These are phyloP conservation scores for Magnusiomyces suaveolens DNA, from an alignment of 1,139 yeast genomes.

Conservation along the genomic window DNA sequence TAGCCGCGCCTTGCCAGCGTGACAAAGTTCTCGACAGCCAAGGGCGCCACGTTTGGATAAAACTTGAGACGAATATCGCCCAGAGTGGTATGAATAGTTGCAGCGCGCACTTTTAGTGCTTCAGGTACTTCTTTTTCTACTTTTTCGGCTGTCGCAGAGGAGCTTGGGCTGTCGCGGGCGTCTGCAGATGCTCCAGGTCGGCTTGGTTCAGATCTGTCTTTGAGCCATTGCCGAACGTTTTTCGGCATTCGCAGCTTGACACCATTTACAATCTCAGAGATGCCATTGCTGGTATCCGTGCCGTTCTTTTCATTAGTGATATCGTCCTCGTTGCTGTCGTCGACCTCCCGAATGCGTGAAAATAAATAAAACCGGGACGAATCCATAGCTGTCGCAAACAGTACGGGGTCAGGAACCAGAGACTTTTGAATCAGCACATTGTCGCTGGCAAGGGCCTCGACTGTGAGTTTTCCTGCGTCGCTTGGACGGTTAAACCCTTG, in stretches of 20 bases:
- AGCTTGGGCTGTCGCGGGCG: not conserved
- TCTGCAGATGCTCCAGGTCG: not conserved
- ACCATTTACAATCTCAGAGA: not conserved
- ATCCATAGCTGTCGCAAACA: constrained; percentile 32
- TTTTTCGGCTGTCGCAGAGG: not conserved
- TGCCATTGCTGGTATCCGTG: not conserved
- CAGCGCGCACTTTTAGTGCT: not conserved
- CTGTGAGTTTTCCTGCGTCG: constrained; percentile 25
- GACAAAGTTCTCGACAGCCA: constrained; percentile 40
- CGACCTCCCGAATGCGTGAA: constrained; percentile 23
- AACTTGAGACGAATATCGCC: constrained; percentile 40
- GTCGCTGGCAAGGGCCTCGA: constrained; percentile 36
- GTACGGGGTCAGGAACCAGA: constrained; percentile 29
- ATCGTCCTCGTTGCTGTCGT: constrained; percentile 17
- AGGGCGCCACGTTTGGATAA: constrained; percentile 35
- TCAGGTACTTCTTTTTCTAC: not conserved
- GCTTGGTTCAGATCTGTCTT: not conserved
- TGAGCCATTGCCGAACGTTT: not conserved
- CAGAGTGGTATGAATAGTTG: constrained; percentile 36
- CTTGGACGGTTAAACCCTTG: constrained; percentile 24
- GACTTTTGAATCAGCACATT: constrained; percentile 35
- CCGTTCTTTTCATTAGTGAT: not conserved
- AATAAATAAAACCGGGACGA: constrained; percentile 33
- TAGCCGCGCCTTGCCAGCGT: constrained; percentile 34
- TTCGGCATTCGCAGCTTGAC: not conserved